Evolutionary conservation across 805 yeast species (phyloP), one percentile per base, ranked within the genome.

Genomic region (Yarrowia bubula): DNA sequence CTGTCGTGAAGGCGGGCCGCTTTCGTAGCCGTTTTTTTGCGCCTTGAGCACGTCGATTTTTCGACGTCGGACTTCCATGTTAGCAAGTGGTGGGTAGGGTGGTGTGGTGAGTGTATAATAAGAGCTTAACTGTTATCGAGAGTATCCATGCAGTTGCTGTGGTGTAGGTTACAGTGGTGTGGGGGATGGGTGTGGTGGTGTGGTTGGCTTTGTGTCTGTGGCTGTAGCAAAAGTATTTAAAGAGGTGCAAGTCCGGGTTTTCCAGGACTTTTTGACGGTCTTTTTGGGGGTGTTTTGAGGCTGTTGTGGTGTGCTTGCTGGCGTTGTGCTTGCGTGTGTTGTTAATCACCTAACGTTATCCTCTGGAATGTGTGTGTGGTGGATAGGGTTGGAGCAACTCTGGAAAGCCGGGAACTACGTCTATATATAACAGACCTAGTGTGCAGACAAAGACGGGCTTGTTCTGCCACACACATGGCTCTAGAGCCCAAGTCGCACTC

Each of bases 11-110:
- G 64, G 64, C 2, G 64, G 64, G 18, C 42, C 51, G 9, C 51
- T 43, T n/a, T 58, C 64, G 51, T 58, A 58, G 64, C 64, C 64
- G 42, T 44, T 35, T 44, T 58, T 58, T 18, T 42, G 50, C 14
- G 32, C 14, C 50, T 58, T 58, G 33, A 44, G 64, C 51, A 39
- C 38, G 61, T 55, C 61, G 17, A 55, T n/a, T 55, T 55, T 55
- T 39, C 61, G 41, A 17, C 61, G 31, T 55, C 61, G 46, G n/a
- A 41, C 47, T 37, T 37, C 43, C 61, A 55, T 55, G n/a, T 18
- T 28, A 33, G 50, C 37, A 9, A 31, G 22, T 7, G 17, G 28
- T 28, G 7, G 47, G 8, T 10, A 17, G 32, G 35, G 10, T 13
- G 28, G 42, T 50, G 32, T 15, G 28, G 28, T 31, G 22, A n/a